Evolutionary conservation across 495 filamentous ascomycete genomes (phyloP).

Genomic region (Jackrogersella minutella): DNA sequence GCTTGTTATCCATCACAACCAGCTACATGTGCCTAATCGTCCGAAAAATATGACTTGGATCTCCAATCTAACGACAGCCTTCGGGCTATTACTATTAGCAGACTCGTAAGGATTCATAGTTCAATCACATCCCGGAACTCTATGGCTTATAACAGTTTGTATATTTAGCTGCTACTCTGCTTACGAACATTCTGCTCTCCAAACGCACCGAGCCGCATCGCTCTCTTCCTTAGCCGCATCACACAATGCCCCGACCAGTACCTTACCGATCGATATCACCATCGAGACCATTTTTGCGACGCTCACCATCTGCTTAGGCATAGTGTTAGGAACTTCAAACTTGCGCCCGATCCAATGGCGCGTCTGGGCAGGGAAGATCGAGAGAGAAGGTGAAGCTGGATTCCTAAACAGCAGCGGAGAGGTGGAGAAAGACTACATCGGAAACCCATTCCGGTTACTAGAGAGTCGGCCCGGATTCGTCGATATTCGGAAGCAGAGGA

Average conservation of each 20-base stretch:
- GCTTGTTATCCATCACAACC: neutral
- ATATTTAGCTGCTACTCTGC: conserved; percentile 79
- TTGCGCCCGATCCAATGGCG: conserved; percentile 81
- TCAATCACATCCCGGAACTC: neutral
- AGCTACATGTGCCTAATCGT: neutral
- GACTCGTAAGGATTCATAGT: conserved; percentile 68
- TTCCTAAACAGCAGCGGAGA: conserved; percentile 75
- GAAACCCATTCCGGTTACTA: conserved; percentile 59
- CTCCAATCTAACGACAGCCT: conserved; percentile 67
- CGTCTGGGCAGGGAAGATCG: conserved; percentile 83
- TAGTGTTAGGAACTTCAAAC: conserved; percentile 73
- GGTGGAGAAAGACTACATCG: conserved; percentile 58
- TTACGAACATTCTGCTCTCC: conserved; percentile 79
- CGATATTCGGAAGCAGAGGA: conserved; percentile 71
- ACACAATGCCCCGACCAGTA: conserved; percentile 28
- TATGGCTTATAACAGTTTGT: conserved; percentile 7
- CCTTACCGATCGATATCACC: conserved; percentile 78
- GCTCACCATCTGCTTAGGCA: conserved; percentile 69
- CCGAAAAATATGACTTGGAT: conserved; percentile 67
- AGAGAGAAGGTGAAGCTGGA: conserved; percentile 73
- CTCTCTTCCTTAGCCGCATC: conserved; percentile 55
- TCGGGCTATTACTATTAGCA: conserved; percentile 72
- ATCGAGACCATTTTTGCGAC: conserved; percentile 80
- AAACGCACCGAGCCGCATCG: conserved; percentile 62
- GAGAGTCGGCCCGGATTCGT: conserved; percentile 59